These are phyloP conservation scores for Spatholobus suberectus DNA, from an alignment of 306 rosid species.

Conservation along the genomic window DNA sequence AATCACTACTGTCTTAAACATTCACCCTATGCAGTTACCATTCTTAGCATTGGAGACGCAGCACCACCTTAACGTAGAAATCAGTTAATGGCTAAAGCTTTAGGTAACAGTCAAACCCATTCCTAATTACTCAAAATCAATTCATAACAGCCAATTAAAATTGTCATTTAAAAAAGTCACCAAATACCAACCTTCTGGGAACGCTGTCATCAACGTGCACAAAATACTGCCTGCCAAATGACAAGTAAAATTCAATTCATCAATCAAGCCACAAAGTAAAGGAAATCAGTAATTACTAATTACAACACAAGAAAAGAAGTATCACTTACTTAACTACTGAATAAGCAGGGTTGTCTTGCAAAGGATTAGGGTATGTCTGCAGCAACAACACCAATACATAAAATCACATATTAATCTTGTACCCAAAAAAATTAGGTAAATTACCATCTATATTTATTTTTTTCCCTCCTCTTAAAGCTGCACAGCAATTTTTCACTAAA, in stretches of 20 bases:
- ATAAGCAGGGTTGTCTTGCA: slow-evolving; percentile 92
- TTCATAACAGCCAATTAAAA: neutral
- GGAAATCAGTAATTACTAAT: neutral
- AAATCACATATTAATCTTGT: neutral
- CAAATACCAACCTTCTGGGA: slow-evolving; percentile 66
- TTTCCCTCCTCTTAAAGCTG: neutral
- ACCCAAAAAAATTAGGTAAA: neutral
- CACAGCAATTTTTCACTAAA: neutral
- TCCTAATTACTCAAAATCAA: slow-evolving; percentile 12
- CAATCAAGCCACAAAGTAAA: neutral
- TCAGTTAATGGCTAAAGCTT: no score
- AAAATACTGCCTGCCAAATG: slow-evolving; percentile 84
- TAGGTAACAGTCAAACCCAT: neutral
- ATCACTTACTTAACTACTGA: slow-evolving; percentile 86
- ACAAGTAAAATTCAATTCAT: slow-evolving; percentile 22
- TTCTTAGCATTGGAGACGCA: slow-evolving; percentile 35
- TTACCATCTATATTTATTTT: neutral
- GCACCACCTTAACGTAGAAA: slow-evolving; percentile 14
- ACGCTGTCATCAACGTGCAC: slow-evolving; percentile 87
- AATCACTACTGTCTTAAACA: neutral
- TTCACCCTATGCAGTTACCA: slow-evolving; percentile 9
- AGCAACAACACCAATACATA: slow-evolving; percentile 31
- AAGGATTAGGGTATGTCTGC: slow-evolving; percentile 84
- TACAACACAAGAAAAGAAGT: neutral
- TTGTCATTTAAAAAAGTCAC: neutral